A percentile compares a stretch with the other conserved stretches of the same genome.
phyloP scores from a whole-genome alignment of 2,329 filamentous ascomycete species.

The Xylariaceae sp. region DNA sequence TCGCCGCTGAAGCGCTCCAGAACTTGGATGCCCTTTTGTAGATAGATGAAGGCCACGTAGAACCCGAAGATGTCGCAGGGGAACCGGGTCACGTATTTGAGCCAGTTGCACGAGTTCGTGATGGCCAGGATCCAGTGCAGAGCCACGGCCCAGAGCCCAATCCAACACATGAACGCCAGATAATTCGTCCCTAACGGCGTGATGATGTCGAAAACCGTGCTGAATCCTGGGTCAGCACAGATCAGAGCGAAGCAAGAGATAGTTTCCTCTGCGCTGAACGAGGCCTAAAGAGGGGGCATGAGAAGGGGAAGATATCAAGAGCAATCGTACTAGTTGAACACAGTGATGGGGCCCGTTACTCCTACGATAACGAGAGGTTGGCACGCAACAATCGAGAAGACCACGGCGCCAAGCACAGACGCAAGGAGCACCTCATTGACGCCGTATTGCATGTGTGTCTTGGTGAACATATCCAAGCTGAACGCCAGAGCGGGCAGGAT shows the following conservation, averaged over 20 bases:
- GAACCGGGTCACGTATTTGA: conserved; percentile 87
- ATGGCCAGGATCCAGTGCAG: conserved; percentile 82
- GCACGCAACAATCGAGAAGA: conserved; percentile 74
- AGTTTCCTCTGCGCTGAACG: neutral
- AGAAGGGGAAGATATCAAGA: neutral
- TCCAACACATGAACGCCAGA: conserved; percentile 87
- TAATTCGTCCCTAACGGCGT: conserved; percentile 72
- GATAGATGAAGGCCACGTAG: conserved; percentile 87
- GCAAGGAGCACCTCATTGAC: conserved; percentile 89
- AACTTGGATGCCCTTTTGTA: conserved; percentile 87
- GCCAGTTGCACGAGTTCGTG: conserved; percentile 80
- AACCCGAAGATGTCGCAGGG: conserved; percentile 93
- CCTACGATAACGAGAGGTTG: conserved; percentile 89
- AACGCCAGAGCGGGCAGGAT: conserved; percentile 85
- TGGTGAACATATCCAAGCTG: conserved; percentile 89
- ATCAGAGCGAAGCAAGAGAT: too few species aligned
- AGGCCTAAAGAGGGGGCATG: neutral
- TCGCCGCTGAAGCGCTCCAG: conserved; percentile 63
- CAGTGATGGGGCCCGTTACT: conserved; percentile 85
- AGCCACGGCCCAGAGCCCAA: conserved; percentile 80
- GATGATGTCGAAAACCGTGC: conserved; percentile 87
- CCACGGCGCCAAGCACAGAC: conserved; percentile 75
- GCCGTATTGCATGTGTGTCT: conserved; percentile 78
- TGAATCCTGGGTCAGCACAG: conserved; percentile 26
- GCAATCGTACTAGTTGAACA: conserved; percentile 71